A percentile compares a stretch with the other conserved stretches of the same genome.
These are phyloP conservation scores for Hebeloma cylindrosporum DNA, from an alignment of 768 basidiomycete genomes.

Conservation along the genomic window DNA sequence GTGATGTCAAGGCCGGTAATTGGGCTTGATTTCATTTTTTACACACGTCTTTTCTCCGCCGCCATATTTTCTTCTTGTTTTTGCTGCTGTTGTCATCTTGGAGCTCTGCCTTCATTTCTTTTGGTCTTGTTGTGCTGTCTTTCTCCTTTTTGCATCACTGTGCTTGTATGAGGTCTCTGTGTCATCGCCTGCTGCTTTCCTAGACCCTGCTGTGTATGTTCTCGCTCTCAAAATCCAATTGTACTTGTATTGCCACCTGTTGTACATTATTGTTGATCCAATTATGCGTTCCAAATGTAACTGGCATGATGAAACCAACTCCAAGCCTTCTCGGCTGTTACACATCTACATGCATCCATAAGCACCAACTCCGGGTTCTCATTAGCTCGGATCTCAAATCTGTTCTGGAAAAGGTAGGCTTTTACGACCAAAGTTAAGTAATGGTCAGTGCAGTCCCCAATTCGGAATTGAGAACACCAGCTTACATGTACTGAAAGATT, in stretches of 20 bases:
- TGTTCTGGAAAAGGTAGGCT: constrained; percentile 11
- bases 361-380: constrained; percentile 13
- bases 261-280: neutral
- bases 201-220: too few relatives aligned
- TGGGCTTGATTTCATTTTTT: neutral
- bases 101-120: neutral
- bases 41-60: neutral
- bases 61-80: neutral
- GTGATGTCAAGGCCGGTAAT: constrained; percentile 7
- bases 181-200: too few relatives aligned
- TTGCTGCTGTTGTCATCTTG: neutral
- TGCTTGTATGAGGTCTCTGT: too few relatives aligned
- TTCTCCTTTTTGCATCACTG: too few relatives aligned
- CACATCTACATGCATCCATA: constrained; percentile 16
- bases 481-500: constrained; percentile 32
- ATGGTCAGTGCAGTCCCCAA: too few relatives aligned
- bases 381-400: constrained; percentile 5
- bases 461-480: too few relatives aligned
- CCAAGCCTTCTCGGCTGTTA: constrained; percentile 17
- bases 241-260: neutral
- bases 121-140: too few relatives aligned
- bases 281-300: constrained; percentile 16
- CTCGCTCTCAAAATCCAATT: too few relatives aligned
- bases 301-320: constrained; percentile 25
- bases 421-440: too few relatives aligned